Evolutionary conservation across 108 stramenopile genomes (phyloP).

Genomic region (Nitzschia inconspicua): DNA sequence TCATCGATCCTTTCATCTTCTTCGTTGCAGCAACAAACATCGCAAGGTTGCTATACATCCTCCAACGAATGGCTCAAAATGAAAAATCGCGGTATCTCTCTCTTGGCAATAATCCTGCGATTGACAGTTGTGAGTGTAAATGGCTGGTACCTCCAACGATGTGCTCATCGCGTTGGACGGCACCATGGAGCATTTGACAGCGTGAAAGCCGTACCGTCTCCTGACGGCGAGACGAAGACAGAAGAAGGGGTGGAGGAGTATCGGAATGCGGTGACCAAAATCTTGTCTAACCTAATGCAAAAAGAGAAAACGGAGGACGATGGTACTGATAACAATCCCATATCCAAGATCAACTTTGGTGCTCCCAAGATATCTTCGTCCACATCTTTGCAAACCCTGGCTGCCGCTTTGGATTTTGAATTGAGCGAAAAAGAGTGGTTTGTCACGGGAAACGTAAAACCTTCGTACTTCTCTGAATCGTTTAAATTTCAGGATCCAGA

Average conservation of each 20-base stretch:
- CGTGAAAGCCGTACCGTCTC: too few species aligned
- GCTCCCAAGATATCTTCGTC: constrained; percentile 35
- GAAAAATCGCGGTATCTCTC: too few species aligned
- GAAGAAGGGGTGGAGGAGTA: constrained; percentile 43
- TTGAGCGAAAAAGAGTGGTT: constrained; percentile 82
- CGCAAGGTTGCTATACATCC: too few species aligned
- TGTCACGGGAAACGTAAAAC: constrained; percentile 82
- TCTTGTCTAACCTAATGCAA: constrained; percentile 71
- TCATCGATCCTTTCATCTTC: too few species aligned
- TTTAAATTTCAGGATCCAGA: constrained; percentile 89
- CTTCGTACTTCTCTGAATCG: constrained; percentile 59
- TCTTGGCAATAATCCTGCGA: too few species aligned
- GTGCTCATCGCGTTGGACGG: too few species aligned
- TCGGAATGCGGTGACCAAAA: constrained; percentile 44
- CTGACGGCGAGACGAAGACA: too few species aligned
- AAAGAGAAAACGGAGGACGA: constrained; percentile 11
- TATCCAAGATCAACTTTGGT: constrained; percentile 40
- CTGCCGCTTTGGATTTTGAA: constrained; percentile 50
- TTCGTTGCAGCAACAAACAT: too few species aligned
- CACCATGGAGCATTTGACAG: too few species aligned
- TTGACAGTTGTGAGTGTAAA: too few species aligned
- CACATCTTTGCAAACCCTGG: constrained; percentile 42
- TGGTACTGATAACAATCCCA: constrained; percentile 4
- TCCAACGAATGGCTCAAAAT: too few species aligned
- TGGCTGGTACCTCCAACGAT: too few species aligned